Percentiles rank a stretch among this genome's conserved stretches.
Conservation (phyloP, 305 asterid genomes). For the Fraxinus velutina region DNA sequence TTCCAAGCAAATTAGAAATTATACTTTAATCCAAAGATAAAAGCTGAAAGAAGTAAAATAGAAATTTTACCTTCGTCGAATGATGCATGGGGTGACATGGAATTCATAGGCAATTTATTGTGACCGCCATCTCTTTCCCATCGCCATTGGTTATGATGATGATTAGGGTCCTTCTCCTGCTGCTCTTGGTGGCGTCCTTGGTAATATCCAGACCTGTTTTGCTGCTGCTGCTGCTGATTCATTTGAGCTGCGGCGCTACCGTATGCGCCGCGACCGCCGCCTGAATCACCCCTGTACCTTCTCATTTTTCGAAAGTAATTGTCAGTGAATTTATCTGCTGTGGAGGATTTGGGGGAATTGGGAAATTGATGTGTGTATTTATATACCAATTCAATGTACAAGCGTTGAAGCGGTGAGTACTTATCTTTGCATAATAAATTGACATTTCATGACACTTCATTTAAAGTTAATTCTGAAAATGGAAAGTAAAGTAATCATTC, state of each 20-base stretch:
- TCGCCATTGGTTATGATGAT: constrained; percentile 27
- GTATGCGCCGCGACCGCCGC: constrained; percentile 15
- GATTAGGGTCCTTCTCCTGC: constrained; percentile 19
- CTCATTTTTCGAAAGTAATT: not conserved
- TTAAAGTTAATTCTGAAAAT: not conserved
- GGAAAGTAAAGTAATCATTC: not conserved
- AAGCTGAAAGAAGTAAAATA: not conserved
- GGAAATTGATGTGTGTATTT: not conserved
- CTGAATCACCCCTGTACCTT: constrained; percentile 2
- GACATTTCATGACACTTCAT: not conserved
- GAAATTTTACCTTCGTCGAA: constrained; percentile 27
- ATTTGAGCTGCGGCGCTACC: constrained; percentile 13
- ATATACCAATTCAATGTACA: not conserved
- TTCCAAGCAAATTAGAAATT: not conserved
- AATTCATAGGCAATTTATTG: constrained; percentile 22
- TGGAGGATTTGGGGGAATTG: not conserved
- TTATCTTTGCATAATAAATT: not conserved
- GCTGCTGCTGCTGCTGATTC: constrained; percentile 20
- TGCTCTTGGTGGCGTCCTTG: constrained; percentile 15
- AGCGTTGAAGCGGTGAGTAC: not conserved
- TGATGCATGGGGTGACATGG: constrained; percentile 32
- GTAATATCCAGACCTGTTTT: constrained; percentile 5
- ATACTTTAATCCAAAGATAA: not conserved
- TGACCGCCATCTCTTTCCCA: constrained; percentile 32
- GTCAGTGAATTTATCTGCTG: not conserved